Percentiles rank a stretch among this genome's conserved stretches.
Conservation (phyloP, 2,329 filamentous ascomycete species). For the Teratosphaeria nubilosa region DNA sequence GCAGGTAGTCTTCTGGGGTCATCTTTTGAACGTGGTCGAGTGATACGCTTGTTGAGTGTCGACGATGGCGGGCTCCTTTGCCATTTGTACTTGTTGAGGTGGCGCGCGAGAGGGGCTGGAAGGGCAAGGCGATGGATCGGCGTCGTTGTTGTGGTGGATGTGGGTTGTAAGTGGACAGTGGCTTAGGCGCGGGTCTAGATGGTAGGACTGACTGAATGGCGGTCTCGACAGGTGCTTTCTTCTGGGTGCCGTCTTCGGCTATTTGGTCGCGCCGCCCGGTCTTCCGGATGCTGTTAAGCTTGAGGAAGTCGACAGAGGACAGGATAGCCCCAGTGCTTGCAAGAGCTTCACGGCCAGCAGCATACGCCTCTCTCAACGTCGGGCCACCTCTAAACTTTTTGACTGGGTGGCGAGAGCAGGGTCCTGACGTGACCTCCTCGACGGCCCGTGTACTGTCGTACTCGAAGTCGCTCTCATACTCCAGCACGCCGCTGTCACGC, state of each 20-base stretch:
- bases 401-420: background rate
- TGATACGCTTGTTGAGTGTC: background rate
- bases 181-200: background rate
- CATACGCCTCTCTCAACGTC: background rate
- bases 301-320: background rate
- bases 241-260: background rate
- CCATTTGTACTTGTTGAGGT: background rate
- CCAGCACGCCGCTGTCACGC: background rate
- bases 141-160: background rate
- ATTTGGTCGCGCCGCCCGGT: background rate
- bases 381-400: background rate
- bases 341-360: background rate
- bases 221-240: background rate
- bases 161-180: background rate
- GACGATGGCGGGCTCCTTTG: background rate
- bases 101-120: background rate
- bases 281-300: background rate
- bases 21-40: background rate
- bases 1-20: background rate
- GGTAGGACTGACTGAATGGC: background rate
- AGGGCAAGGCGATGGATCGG: background rate
- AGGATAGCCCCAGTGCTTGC: background rate
- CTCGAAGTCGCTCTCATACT: background rate
- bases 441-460: background rate
- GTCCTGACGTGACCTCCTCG: background rate